Evolutionary conservation across 805 yeast genomes (phyloP), one percentile per base, ranked within the genome.

Genomic region (Myxozyma sirexii): DNA sequence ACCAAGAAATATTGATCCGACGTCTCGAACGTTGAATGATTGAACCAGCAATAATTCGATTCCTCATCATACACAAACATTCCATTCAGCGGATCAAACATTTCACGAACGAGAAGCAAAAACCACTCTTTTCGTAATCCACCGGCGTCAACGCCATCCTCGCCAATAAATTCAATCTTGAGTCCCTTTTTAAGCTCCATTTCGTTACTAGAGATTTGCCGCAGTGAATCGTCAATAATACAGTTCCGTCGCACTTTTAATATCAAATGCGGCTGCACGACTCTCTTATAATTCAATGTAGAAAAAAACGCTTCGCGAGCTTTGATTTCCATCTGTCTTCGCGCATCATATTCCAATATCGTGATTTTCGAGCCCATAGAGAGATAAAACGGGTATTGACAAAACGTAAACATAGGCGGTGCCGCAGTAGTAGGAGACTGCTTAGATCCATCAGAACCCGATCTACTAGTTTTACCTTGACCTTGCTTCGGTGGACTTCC

Each of bases 111-210:
- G 41, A 94, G 75, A 41, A 92, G 74, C 49, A 84, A 77, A 72
- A 94, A 92, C 99, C 99, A 93, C 69, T 93, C 99, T 69, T 91
- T 92, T 68, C 87, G 84, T 59, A 93, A 78, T 0, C 99, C 99
- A 1, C 99, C 98, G 0, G 91, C 97, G 75, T 93, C 99, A 23
- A 93, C 82, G 0, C 98, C 99, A 0, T 92, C 96, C 70, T 93
- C 99, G 60, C 85, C 85, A 3, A 86, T 75, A 71, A 94, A 93
- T 67, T 88, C 92, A 7, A 94, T 86, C 62, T 84, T 80, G 31
- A 93, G 73, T 1, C 90, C 82, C 69, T 92, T 91, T 67, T 87
- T 84, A 59, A 91, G 77, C 68, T 88, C 89, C 37, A 87, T 82
- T 37, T 55, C 62, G n/a, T 60, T 55, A 43, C 59, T 56, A 33